Evolutionary conservation across 371 early-diverging fungal species (phyloP).

Genomic region (Quaeritorhiza haematococci): DNA sequence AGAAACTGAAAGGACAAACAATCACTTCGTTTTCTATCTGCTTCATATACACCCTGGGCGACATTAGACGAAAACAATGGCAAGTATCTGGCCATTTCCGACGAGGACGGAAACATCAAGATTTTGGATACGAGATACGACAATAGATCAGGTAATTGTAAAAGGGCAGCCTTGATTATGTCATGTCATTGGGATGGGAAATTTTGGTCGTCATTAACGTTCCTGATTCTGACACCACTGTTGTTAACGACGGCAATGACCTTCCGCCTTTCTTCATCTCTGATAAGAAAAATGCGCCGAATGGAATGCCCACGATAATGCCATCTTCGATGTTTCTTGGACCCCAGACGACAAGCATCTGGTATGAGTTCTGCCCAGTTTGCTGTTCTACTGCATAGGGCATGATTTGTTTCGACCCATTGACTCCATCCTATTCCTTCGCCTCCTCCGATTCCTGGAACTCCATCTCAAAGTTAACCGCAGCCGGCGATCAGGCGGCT

Average conservation of each 20-base stretch:
- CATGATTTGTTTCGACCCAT: too few relatives aligned
- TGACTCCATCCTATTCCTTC: background rate
- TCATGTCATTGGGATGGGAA: too few relatives aligned
- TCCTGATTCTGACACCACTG: background rate
- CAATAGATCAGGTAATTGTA: constrained; percentile 29
- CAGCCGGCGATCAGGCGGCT: constrained; percentile 53
- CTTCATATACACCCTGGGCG: too few relatives aligned
- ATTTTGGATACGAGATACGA: constrained; percentile 48
- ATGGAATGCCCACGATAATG: constrained; percentile 47
- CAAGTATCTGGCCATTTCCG: constrained; percentile 54
- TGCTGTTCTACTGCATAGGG: too few relatives aligned
- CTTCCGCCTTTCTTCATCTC: background rate
- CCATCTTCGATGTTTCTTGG: constrained; percentile 60
- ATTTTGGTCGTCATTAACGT: too few relatives aligned
- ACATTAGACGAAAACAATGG: constrained; percentile 33
- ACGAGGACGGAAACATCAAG: constrained; percentile 56
- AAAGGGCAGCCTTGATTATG: too few relatives aligned
- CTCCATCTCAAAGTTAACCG: constrained; percentile 36
- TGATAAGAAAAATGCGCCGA: constrained; percentile 2
- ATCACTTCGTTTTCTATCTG: too few relatives aligned
- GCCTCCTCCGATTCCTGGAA: background rate
- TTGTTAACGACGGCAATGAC: background rate
- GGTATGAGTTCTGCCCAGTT: too few relatives aligned
- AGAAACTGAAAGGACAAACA: too few relatives aligned
- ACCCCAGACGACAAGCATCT: constrained; percentile 44